Base-by-base conservation (phyloP, 345 rosid species). In the Moringa oleifera region DNA sequence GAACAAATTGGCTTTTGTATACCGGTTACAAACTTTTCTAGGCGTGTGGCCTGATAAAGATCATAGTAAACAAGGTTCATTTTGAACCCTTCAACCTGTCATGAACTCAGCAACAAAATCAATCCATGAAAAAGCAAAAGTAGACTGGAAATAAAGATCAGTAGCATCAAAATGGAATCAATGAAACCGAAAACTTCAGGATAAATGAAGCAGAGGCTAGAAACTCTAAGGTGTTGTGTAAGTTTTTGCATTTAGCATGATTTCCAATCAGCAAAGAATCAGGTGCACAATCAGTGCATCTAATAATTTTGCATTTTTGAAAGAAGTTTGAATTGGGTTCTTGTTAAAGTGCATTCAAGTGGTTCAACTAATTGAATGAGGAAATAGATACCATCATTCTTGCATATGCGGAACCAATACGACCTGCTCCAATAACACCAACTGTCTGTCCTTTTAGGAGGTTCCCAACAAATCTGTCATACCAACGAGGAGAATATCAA, bases 381-480 rank as follows among this genome's bases (percentile, higher is more conserved):
- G n/a, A 41, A 41, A 41, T 41, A 13, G 22, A 67, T 78, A 90
- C 99, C 99, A 94, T 94, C 96, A 90, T 94, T 77, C 96, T 83
- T 46, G 97, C 97, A 67, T 94, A 94, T 20, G 99, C 96, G 57
- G 97, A 93, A 52, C 97, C 98, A n/a, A 93, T 93, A 61, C 96
- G 96, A 63, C 98, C 97, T 61, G 97, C 97, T 59, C 99, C 99
- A 71, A 94, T 90, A 57, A 94, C 99, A 66, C 97, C 99, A 64
- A 94, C 91, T 55, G 99, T 90, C 63, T 90, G 99, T 57, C 99
- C 99, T 80, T 90, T 90, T 62, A 94, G 97, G 71, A 94, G 81
- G 80, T 94, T 94, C 20, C 99, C 99, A 0, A 90, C 99, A 69
- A 86, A 94, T 65, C 97, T 94, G 62, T 22, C 62, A 52, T 31